Evolutionary conservation across 106 monocot genomes (phyloP), one percentile per base, ranked within the genome.

Genomic region (Cymbidium sinense): DNA sequence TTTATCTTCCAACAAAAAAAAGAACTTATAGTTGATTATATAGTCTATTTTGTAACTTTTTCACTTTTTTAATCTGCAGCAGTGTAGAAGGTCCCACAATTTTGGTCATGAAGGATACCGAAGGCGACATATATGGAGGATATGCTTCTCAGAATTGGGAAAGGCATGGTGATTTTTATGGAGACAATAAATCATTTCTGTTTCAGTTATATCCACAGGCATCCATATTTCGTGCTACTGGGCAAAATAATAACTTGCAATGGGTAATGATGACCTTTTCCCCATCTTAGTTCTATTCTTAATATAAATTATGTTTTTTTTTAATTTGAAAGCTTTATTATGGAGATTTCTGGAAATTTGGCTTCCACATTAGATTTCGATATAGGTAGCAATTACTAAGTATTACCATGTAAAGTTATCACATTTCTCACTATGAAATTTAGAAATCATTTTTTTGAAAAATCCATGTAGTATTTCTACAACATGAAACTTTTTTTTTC

Each of bases 91-190:
- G 90, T 30, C 89, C 90, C 75, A 95, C 99, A 30, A 62, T 99
- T 7, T 73, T 99, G 11, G 77, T 99, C 28, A 89, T 99, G 30
- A 95, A 87, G 80, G 99, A 89, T 74, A 95, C 73, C 27, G 95
- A 92, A 65, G 99, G 95, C 51, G 90, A 64, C 67, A 77, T 93
- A 79, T 93, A 90, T 81, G 94, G 99, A 81, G 99, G 99, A 70
- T 99, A 93, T 82, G 95, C 90, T 25, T 99, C 99, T 80, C 95
- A 93, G 50, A 87, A 82, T 69, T 99, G 99, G 99, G 99, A 99
- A 79, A 99, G 81, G 74, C 90, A 95, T 34, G 82, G 89, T 75
- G 86, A 88, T 80, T 99, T 95, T 84, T 99, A 99, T 86, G 99
- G 99, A n/a, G 99, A 93, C 61, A 91, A 95, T 92, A 99, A 93